Conservation (phyloP, 192 early-diverging fungal genomes). For the Polychytrium aggregatum region DNA sequence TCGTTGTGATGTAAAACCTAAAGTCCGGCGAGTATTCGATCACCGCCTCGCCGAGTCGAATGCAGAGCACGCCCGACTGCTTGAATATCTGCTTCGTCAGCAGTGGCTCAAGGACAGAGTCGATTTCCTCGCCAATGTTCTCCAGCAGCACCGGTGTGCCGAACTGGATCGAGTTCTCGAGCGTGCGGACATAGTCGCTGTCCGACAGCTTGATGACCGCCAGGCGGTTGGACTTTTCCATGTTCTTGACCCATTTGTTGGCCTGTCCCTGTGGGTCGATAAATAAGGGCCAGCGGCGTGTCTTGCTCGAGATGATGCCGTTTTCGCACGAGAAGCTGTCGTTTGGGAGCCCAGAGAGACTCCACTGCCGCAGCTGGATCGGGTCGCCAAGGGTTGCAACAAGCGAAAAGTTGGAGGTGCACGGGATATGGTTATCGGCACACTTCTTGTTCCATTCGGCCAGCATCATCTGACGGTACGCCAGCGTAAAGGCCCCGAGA, state of each 20-base stretch:
- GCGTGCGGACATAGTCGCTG: constrained; percentile 40
- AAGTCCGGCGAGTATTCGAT: constrained; percentile 52
- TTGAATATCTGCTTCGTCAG: constrained; percentile 55
- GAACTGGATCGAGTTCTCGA: constrained; percentile 53
- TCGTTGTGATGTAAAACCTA: constrained; percentile 52
- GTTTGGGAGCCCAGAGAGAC: constrained; percentile 45
- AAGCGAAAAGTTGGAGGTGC: constrained; percentile 36
- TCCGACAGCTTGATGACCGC: constrained; percentile 50
- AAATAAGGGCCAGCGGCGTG: constrained; percentile 46
- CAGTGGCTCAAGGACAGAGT: constrained; percentile 49
- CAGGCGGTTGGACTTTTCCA: constrained; percentile 44
- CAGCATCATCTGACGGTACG: constrained; percentile 33
- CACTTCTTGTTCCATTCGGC: constrained; percentile 37
- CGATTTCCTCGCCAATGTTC: constrained; percentile 51
- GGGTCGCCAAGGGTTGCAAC: constrained; percentile 43
- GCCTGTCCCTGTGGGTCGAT: constrained; percentile 55
- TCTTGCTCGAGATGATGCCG: constrained; percentile 44
- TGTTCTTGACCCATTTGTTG: constrained; percentile 57
- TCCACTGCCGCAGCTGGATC: constrained; percentile 46
- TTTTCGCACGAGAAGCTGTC: constrained; percentile 49
- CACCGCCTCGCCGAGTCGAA: constrained; percentile 43
- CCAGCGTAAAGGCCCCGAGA: constrained; percentile 44
- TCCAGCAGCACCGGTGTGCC: constrained; percentile 49
- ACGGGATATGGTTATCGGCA: constrained; percentile 31
- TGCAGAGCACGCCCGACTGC: constrained; percentile 49